These are phyloP conservation scores for Ogataea trehaloabstinens DNA, from an alignment of 805 yeast species.

Conservation along the genomic window DNA sequence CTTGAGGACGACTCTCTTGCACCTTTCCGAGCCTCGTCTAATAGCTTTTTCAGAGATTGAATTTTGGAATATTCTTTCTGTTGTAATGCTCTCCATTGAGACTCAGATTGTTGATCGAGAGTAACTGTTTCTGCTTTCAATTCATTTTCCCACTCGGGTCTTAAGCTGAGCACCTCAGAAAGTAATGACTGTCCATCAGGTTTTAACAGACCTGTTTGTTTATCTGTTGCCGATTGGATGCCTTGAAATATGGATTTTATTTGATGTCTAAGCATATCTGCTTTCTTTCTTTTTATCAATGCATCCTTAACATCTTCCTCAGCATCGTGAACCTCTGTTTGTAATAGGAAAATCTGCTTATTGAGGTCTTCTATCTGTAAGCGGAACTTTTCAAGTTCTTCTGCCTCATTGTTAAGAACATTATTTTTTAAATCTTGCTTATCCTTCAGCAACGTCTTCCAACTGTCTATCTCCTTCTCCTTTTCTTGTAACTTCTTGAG, in stretches of 20 bases:
- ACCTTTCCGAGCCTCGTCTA: conserved; percentile 14
- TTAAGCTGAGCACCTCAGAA: conserved; percentile 21
- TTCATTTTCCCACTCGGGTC: conserved; percentile 32
- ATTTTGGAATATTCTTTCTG: conserved; percentile 35
- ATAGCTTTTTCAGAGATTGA: conserved; percentile 23
- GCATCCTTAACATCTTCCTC: conserved; percentile 34
- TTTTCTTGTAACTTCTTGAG: conserved; percentile 32
- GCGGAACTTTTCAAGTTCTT: conserved; percentile 16
- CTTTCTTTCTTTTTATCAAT: conserved; percentile 23
- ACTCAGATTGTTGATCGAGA: conserved; percentile 34
- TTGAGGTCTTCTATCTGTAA: conserved; percentile 26
- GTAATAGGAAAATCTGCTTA: conserved; percentile 25
- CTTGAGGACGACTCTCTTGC: conserved; percentile 3
- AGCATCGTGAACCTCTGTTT: conserved; percentile 27
- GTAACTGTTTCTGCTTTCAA: conserved; percentile 27
- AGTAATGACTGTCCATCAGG: conserved; percentile 27
- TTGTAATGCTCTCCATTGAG: conserved; percentile 39
- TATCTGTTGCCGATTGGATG: conserved; percentile 22
- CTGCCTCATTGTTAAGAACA: conserved; percentile 16
- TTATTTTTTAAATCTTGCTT: conserved; percentile 18
- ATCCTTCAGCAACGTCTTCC: conserved; percentile 31
- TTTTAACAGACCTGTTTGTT: conserved; percentile 28
- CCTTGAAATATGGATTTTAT: conserved; percentile 23
- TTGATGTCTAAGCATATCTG: conserved; percentile 25
- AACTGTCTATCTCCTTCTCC: conserved; percentile 32